Evolutionary conservation across 2,329 filamentous ascomycete species (phyloP).

Genomic region (Penicillium digitatum): DNA sequence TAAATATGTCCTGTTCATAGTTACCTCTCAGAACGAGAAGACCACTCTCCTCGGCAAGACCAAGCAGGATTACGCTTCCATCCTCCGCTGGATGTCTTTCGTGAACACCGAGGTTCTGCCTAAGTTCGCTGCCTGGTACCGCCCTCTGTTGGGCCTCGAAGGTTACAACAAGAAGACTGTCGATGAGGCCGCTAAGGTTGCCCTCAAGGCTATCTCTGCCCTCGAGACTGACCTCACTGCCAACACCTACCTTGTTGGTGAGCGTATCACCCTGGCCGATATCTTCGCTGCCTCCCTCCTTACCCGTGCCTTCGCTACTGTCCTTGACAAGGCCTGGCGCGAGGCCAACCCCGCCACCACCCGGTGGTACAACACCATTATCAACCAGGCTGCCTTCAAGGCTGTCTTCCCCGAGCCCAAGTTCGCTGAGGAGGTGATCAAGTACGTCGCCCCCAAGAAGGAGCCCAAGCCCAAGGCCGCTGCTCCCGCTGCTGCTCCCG

Average conservation of each 20-base stretch:
- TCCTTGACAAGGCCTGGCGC: slow-evolving; percentile 91
- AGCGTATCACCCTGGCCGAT: slow-evolving; percentile 96
- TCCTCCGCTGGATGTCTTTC: slow-evolving; percentile 97
- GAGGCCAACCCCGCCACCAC: slow-evolving; percentile 75
- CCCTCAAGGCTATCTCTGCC: slow-evolving; percentile 64
- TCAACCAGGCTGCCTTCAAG: slow-evolving; percentile 88
- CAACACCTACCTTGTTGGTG: slow-evolving; percentile 96
- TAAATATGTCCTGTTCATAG: slow-evolving; percentile 48
- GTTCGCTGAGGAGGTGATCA: slow-evolving; percentile 76
- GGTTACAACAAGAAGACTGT: slow-evolving; percentile 98
- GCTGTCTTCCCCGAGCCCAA: slow-evolving; percentile 70
- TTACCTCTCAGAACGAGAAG: slow-evolving; percentile 99
- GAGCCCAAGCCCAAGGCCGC: slow-evolving; percentile 60
- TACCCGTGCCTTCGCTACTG: slow-evolving; percentile 83
- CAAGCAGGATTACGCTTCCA: slow-evolving; percentile 99
- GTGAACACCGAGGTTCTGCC: slow-evolving; percentile 83
- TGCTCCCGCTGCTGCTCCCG: slow-evolving; percentile 50
- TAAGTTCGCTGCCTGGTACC: slow-evolving; percentile 73
- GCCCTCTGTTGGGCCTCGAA: slow-evolving; percentile 73
- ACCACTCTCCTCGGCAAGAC: slow-evolving; percentile 98
- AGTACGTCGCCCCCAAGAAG: slow-evolving; percentile 71
- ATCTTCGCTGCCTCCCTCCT: slow-evolving; percentile 77
- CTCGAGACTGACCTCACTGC: slow-evolving; percentile 82
- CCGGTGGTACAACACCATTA: slow-evolving; percentile 92
- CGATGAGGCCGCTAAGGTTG: slow-evolving; percentile 69